Evolutionary conservation across 371 early-diverging fungal species (phyloP), one percentile per base, ranked within the genome.

Genomic region (Mortierella sp.): DNA sequence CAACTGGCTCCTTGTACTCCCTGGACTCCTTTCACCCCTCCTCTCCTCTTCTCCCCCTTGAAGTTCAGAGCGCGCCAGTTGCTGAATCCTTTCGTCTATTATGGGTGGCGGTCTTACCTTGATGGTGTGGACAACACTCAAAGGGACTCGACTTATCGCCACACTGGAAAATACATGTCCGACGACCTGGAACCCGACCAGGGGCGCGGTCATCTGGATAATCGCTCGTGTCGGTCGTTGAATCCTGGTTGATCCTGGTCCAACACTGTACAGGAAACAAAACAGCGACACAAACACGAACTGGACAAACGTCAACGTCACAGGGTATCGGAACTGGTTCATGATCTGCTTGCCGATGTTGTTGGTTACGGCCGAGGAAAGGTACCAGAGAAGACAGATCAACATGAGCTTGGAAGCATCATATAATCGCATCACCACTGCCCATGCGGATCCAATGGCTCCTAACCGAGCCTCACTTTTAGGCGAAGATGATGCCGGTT

Each of bases 101-200:
- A 9, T 37, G 37, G 37, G 37, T n/a, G n/a, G 14, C 28, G 30
- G 15, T 45, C 56, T 81, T 84, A 93, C 94, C 90, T 96, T 96
- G 74, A 97, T 92, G 7, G 96, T 96, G 72, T 97, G 96, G 7
- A 95, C 93, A 62, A 95, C 86, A 66, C 92, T 91, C 14, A 97
- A 92, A 23, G 95, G 91, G 21, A 94, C 92, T 26, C 86, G 82
- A 64, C 91, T 85, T 30, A 95, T 89, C 15, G 96, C 95, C 50
- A 92, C 74, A 63, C 90, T 88, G 1, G 91, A 90, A 68, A 94
- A 90, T 3, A 94, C 84, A 83, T 97, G 97, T 0, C 95, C 94
- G n/a, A 90, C 85, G 53, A 95, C 92, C 82, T 92, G 89, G 83
- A 95, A 95, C 12, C 85, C 69, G 57, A 90, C 88, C 53, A 96